These are phyloP conservation scores for Uronychia binucleata DNA, from an alignment of 73 alveolate species.

Conservation along the genomic window DNA sequence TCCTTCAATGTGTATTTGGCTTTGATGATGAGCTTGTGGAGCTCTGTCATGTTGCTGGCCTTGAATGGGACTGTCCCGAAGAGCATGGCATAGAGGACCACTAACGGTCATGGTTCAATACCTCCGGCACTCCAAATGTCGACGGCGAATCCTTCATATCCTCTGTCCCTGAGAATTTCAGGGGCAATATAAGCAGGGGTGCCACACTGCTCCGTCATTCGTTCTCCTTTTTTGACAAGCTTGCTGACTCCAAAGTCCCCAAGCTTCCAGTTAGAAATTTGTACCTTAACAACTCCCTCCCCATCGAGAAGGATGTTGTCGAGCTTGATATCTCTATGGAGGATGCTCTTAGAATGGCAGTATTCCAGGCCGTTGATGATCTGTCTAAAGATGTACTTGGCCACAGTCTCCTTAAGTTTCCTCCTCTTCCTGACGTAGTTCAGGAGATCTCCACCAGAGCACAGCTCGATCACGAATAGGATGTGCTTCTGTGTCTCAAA, in stretches of 20 bases:
- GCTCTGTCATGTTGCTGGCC: conserved; percentile 79
- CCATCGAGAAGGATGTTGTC: conserved; percentile 84
- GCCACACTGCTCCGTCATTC: conserved; percentile 86
- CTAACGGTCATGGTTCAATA: too few relatives aligned
- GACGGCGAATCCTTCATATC: conserved; percentile 86
- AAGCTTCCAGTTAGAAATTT: conserved; percentile 65
- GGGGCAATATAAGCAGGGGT: conserved; percentile 93
- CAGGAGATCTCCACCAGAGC: conserved; percentile 52
- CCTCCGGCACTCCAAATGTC: conserved; percentile 93
- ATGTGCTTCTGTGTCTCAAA: conserved; percentile 45
- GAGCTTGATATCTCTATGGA: conserved; percentile 84
- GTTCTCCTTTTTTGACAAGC: conserved; percentile 59
- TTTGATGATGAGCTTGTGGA: conserved; percentile 69
- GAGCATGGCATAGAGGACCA: conserved; percentile 82
- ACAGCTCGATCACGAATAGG: conserved; percentile 40
- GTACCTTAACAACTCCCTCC: conserved; percentile 67
- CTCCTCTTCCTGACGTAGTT: conserved; percentile 50
- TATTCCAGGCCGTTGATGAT: conserved; percentile 80
- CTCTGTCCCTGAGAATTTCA: conserved; percentile 77
- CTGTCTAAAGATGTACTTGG: conserved; percentile 75
- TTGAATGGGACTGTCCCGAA: conserved; percentile 89
- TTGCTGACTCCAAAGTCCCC: conserved; percentile 90
- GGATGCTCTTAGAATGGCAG: conserved; percentile 69
- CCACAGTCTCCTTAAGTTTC: conserved; percentile 56
- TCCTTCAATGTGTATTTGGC: conserved; percentile 74